Evolutionary conservation across 768 basidiomycete species (phyloP), one percentile per base, ranked within the genome.

Genomic region (Suillus decipiens): DNA sequence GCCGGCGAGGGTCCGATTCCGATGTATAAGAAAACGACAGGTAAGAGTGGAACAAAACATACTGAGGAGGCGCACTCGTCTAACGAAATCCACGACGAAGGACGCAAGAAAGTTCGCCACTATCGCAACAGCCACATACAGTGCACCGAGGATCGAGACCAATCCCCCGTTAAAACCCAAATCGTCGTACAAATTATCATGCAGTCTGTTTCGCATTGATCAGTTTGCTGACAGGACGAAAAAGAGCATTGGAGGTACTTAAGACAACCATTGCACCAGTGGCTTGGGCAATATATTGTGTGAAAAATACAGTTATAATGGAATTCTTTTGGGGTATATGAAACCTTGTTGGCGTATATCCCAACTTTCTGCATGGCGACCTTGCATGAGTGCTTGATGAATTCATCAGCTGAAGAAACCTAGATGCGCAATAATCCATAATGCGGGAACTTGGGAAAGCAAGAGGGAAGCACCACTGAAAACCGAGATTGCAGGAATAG

Each of bases 271-370:
- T 59, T 31, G 24, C 58, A 22, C 41, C 58, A 47, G 58, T 59
- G 5, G 58, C 58, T 28, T 59, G 58, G 7, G 58, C 39, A 24
- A 24, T 2, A 48, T 48, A 24, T n/a, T 47, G 45, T 47, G 12
- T 24, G 48, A 28, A 28, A 8, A 28, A 63, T 36, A 57, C 62
- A 42, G 59, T 63, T 41, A 55, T 59, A 47, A 39, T 60, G 58
- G 24, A 60, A 51, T 48, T 63, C 62, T 60, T 53, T 12, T 24
- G 37, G 37, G 50, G 36, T 33, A 34, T 56, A 56, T 28, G 53
- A 54, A 51, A 31, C 17, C 17, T 51, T 51, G 50, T 31, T 31
- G 5, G 50, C 28, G 4, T 19, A 51, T 51, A 17, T 17, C 15
- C 24, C 15, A 31, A 31, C 50, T 51, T 51, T 51, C 50, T 31